Base-by-base conservation (phyloP, 306 rosid species). In the Cicer chorassanicum region DNA sequence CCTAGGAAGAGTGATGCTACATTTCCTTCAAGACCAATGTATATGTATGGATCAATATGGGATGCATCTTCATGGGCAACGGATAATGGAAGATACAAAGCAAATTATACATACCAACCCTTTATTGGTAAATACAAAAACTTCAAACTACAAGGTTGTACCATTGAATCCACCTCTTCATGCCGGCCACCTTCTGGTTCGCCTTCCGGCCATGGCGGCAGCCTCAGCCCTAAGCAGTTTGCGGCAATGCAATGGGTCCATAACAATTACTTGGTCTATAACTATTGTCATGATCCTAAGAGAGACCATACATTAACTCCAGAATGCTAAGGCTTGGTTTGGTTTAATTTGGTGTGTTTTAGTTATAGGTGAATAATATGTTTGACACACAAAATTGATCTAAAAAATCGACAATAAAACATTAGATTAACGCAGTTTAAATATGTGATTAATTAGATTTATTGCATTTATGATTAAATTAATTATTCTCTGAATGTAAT, bases 61-160 rank as follows among this genome's bases (percentile, higher is more conserved):
- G 99, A 92, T 79, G 99, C 99, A 42, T 94, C 96, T 15, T 18
- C 86, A 1, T 94, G 99, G 99, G 97, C 99, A 1, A 92, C 97
- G 18, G 96, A 94, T 68, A 81, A 79, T 62, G 99, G 97, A 46
- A 94, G 89, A 83, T 90, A 92, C 96, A 92, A 85, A 68, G 97
- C 92, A 10, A 86, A 94, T 75, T 94, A 94, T 76, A 75, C 49
- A 2, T 90, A 86, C 85, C 93, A 94, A 68, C 99, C 99, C 12
- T 94, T 94, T 70, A 63, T 87, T 9, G 88, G 92, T n/a, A 76
- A 74, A 63, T 94, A 94, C 86, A 79, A 5, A 42, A 77, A 88
- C 70, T 94, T 94, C 91, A 89, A 78, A 78, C 34, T 92, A 2
- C 69, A 69, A 34, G 96, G 91, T 13, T 89, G 93, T 83, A 66